A percentile compares a stretch with the other conserved stretches of the same genome.
Evolutionary conservation across 2,329 filamentous ascomycete genomes (phyloP).

Genomic region (Beauveria sp.): DNA sequence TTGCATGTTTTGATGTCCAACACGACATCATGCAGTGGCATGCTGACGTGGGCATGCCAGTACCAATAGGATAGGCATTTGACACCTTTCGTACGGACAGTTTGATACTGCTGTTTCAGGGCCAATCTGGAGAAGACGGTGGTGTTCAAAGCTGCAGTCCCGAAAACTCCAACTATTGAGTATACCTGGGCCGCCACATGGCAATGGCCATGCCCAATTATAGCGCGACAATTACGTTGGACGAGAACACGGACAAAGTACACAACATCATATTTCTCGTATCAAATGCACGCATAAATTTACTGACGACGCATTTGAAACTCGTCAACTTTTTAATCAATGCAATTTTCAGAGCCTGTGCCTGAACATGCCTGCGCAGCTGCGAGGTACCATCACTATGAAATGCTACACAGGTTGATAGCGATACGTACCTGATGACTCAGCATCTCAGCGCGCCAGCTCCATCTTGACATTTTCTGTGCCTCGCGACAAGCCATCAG

Average conservation of each 20-base stretch:
- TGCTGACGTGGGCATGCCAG: not conserved
- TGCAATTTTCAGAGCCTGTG: not conserved
- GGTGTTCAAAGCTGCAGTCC: not conserved
- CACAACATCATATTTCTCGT: too few relatives aligned
- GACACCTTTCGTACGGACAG: not conserved
- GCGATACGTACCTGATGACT: constrained; percentile 8
- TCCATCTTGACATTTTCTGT: constrained; percentile 10
- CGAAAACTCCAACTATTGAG: too few relatives aligned
- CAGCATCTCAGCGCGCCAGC: constrained; percentile 1
- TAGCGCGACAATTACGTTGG: too few relatives aligned
- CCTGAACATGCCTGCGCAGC: not conserved
- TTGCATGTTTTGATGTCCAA: not conserved
- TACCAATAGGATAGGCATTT: not conserved
- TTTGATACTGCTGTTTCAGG: not conserved
- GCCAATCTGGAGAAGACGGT: not conserved
- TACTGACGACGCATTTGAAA: not conserved
- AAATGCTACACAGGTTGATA: not conserved
- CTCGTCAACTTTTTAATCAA: not conserved
- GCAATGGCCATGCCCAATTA: not conserved
- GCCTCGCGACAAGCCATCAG: not conserved
- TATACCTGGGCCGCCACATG: not conserved
- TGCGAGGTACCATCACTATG: not conserved
- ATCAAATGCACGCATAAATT: not conserved
- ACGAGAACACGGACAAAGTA: too few relatives aligned
- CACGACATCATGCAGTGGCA: not conserved